These are phyloP conservation scores for Aurifilum marmelostoma DNA, from an alignment of 2,329 filamentous ascomycete species.

Conservation along the genomic window DNA sequence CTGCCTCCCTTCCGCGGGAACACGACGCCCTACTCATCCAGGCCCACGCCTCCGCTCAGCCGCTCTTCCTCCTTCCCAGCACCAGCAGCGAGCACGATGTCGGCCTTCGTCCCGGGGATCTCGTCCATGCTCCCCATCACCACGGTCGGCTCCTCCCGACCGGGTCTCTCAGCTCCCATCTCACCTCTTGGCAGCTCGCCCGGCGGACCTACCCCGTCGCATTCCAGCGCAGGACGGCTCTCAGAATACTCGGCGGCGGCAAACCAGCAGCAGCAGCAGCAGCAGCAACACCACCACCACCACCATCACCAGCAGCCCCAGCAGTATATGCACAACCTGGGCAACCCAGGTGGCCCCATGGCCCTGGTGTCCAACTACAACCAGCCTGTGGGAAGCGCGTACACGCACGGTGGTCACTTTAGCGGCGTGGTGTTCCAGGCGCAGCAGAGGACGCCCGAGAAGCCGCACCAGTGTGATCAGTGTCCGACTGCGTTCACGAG, in stretches of 20 bases:
- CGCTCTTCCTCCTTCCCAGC: conserved; percentile 27
- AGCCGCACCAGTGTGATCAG: conserved; percentile 92
- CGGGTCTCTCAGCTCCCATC: conserved; percentile 52
- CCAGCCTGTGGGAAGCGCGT: conserved; percentile 39
- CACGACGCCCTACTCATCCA: conserved; percentile 22
- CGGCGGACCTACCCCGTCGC: conserved; percentile 13
- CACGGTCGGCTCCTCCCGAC: conserved; percentile 24
- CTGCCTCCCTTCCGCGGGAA: conserved; percentile 29
- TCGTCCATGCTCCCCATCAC: conserved; percentile 29
- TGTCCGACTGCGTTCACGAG: conserved; percentile 94
- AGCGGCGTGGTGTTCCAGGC: conserved; percentile 48
- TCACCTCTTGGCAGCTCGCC: conserved; percentile 25
- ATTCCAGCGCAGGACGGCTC: conserved; percentile 19
- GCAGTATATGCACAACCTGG: conserved; percentile 69
- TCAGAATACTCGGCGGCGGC: conserved; percentile 41
- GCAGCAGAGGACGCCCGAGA: conserved; percentile 62
- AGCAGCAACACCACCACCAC: conserved; percentile 47
- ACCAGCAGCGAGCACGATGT: conserved; percentile 24
- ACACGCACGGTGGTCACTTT: conserved; percentile 27
- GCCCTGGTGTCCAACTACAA: conserved; percentile 56
- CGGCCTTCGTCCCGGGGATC: conserved; percentile 28
- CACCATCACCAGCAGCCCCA: conserved; percentile 24
- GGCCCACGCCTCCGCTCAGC: conserved; percentile 28
- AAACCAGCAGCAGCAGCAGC: conserved; percentile 36
- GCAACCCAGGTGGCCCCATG: conserved; percentile 73